A percentile compares a stretch with the other conserved stretches of the same genome.
phyloP scores from a whole-genome alignment of 768 basidiomycete species.

The Neoboletus subvelutipes region DNA sequence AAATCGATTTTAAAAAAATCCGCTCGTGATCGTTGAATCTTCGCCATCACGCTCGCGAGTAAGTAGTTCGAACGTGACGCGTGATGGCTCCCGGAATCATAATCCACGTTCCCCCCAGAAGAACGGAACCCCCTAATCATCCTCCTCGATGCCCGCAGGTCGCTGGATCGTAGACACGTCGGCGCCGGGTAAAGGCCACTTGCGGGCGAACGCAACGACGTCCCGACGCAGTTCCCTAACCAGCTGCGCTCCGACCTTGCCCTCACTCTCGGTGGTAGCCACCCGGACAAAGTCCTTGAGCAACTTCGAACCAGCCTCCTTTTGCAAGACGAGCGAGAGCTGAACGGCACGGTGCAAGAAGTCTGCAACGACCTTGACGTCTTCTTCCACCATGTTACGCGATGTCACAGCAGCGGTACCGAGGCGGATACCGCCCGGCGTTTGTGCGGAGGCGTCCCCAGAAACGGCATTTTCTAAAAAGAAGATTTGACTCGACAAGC shows the following conservation, averaged over 20 bases:
- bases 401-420: constrained; percentile 94
- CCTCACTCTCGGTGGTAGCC: constrained; percentile 66
- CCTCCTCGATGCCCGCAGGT: constrained; percentile 65
- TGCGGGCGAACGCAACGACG: constrained; percentile 75
- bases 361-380: constrained; percentile 82
- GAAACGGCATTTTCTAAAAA: constrained; percentile 89
- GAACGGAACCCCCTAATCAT: constrained; percentile 30
- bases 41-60: constrained; percentile 18
- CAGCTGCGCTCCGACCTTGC: constrained; percentile 65
- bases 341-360: constrained; percentile 96
- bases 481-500: background rate
- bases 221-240: constrained; percentile 77
- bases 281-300: constrained; percentile 94
- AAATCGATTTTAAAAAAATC: constrained; percentile 13
- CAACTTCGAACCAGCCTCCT: constrained; percentile 91
- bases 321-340: constrained; percentile 84
- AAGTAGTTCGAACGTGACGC: background rate
- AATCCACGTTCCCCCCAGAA: background rate
- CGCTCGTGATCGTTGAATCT: constrained; percentile 57
- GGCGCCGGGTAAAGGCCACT: constrained; percentile 94
- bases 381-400: constrained; percentile 86
- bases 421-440: constrained; percentile 95
- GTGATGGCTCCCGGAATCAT: constrained; percentile 2
- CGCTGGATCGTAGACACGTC: constrained; percentile 46
- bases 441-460: constrained; percentile 92